Evolutionary conservation across 1,284 basidiomycete genomes (phyloP).

Genomic region (Porogramme epimiltina): DNA sequence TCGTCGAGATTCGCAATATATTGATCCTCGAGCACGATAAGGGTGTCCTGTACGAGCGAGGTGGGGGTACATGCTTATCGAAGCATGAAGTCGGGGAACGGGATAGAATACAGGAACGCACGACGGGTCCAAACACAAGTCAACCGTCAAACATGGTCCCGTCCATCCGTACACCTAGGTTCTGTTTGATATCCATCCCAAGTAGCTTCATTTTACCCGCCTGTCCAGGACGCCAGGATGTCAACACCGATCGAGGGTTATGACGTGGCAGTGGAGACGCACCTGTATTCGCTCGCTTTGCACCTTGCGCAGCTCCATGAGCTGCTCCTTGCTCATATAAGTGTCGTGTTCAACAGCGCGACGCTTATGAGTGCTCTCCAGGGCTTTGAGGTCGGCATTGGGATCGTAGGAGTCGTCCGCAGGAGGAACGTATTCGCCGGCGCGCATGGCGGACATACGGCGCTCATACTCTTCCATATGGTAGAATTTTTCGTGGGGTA

Average conservation of each 20-base stretch:
- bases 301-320: slow-evolving; percentile 77
- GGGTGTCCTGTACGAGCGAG: neutral
- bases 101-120: neutral
- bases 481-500: slow-evolving; percentile 92
- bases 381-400: slow-evolving; percentile 76
- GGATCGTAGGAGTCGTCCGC: slow-evolving; percentile 74
- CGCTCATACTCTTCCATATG: slow-evolving; percentile 80
- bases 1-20: no score
- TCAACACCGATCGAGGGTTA: no score
- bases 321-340: slow-evolving; percentile 75
- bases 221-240: slow-evolving; percentile 34
- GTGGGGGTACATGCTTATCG: neutral
- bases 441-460: slow-evolving; percentile 79
- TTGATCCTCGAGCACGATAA: no score
- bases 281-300: slow-evolving; percentile 83
- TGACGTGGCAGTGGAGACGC: slow-evolving; percentile 16
- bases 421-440: slow-evolving; percentile 77
- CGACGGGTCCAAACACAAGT: neutral
- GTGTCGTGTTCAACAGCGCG: slow-evolving; percentile 63
- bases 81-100: neutral
- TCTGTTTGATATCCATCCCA: slow-evolving; percentile 81
- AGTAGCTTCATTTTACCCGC: slow-evolving; percentile 80
- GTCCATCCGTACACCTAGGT: slow-evolving; percentile 83
- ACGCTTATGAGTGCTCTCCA: slow-evolving; percentile 67
- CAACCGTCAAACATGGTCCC: slow-evolving; percentile 50